Base-by-base conservation (phyloP, 1,139 yeast genomes). In the Pichia inconspicua region DNA sequence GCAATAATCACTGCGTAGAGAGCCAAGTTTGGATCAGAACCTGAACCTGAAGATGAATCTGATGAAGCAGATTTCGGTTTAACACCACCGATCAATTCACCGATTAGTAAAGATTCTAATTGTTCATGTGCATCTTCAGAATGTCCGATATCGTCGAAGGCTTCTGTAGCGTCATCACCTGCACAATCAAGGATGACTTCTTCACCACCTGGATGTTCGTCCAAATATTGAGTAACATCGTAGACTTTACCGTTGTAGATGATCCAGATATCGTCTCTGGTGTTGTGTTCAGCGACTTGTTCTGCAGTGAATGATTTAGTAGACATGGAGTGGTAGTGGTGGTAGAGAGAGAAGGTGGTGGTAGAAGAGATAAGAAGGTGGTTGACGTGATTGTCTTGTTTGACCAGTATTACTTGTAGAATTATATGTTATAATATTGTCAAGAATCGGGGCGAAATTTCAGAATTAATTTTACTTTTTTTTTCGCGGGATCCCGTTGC, bases 121-220 rank as follows among this genome's bases (percentile, higher is more conserved):
- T 84, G 75, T 58, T 84, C 94, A 58, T 82, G 80, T 36, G 98
- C 97, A 59, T 90, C 97, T 57, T 90, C 97, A 39, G 97, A 89
- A 70, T 92, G 99, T 40, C 98, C 98, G 63, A 92, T 90, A 65
- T 92, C 98, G 54, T 87, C 89, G 64, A 92, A 92, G 36, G 95
- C 90, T 58, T 82, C 92, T 43, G 98, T 90, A 51, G 96, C 95
- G 67, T 94, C 98, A 50, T 74, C 73, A 57, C 98, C 98, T 52
- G 92, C 97, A 59, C 82, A 78, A 64, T 94, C 98, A 48, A 84
- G 70, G 58, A 92, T 76, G 45, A 92, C 96, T 69, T 94, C 98
- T 69, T 89, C 97, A 64, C 99, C 99, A 73, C 99, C 99, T 53
- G 96, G 96, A 71, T 92, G 99, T 72, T 92, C 97, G 62, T 90